phyloP scores from a whole-genome alignment of 495 filamentous ascomycete species.

The Astrocystis sublimbata region DNA sequence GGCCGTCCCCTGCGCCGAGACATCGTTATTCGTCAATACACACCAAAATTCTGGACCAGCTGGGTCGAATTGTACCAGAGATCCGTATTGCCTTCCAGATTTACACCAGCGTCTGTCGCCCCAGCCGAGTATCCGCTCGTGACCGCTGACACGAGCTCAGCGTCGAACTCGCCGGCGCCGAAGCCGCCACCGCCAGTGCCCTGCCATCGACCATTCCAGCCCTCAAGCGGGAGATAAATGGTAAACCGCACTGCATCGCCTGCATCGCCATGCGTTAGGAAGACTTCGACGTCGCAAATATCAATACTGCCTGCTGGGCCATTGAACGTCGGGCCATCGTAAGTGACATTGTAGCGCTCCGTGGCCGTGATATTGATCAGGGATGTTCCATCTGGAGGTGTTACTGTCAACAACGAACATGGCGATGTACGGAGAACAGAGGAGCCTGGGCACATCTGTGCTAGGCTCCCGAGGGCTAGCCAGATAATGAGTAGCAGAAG shows the following conservation, averaged over 20 bases:
- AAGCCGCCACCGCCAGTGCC: constrained; percentile 59
- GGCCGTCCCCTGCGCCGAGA: neutral
- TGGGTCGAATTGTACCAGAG: constrained; percentile 19
- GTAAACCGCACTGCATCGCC: constrained; percentile 50
- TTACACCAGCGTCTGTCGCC: constrained; percentile 35
- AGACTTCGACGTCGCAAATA: constrained; percentile 38
- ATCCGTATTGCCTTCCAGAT: constrained; percentile 31
- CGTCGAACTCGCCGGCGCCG: constrained; percentile 19
- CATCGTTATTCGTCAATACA: neutral
- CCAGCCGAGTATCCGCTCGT: constrained; percentile 24
- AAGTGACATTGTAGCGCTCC: constrained; percentile 23
- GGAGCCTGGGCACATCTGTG: constrained; percentile 6
- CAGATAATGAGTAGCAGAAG: neutral
- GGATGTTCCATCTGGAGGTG: constrained; percentile 15
- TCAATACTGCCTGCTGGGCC: constrained; percentile 12
- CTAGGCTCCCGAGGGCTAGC: constrained; percentile 17
- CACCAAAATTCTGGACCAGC: constrained; percentile 21
- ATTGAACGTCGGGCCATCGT: constrained; percentile 9
- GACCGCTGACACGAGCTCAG: constrained; percentile 19
- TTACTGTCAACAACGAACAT: constrained; percentile 18
- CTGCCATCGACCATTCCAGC: constrained; percentile 56
- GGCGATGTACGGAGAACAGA: neutral
- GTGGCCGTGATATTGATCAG: constrained; percentile 22
- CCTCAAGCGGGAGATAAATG: constrained; percentile 55
- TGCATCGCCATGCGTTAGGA: constrained; percentile 43